Conservation (phyloP, 2,329 filamentous ascomycete genomes). For the Fusarium fujikuroi region DNA sequence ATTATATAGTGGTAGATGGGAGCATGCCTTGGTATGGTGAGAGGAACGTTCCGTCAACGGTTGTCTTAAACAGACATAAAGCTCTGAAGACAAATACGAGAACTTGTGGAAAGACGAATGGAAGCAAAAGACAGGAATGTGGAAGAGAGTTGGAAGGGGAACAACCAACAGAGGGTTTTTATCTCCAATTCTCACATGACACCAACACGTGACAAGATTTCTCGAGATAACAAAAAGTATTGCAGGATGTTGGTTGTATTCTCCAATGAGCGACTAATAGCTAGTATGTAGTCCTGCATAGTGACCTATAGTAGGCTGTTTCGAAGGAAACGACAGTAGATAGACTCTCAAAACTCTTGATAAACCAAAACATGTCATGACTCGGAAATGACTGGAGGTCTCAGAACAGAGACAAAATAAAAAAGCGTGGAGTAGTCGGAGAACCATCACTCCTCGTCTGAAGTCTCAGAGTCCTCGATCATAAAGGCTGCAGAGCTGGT, state of each 20-base stretch:
- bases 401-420: conserved; percentile 7
- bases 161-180: background rate
- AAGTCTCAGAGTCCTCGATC: conserved; percentile 53
- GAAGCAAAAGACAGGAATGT: background rate
- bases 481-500: conserved; percentile 61
- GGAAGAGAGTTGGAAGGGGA: background rate
- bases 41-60: background rate
- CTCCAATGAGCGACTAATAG: conserved; percentile 17
- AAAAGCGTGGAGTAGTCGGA: background rate
- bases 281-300: conserved; percentile 5
- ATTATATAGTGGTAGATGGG: background rate
- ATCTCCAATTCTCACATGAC: background rate
- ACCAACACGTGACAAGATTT: conserved; percentile 1
- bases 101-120: background rate
- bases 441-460: conserved; percentile 23
- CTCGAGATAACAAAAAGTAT: conserved; percentile 3
- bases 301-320: background rate
- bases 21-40: background rate
- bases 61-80: background rate
- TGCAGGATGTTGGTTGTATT: conserved; percentile 13
- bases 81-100: background rate
- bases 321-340: conserved; percentile 6
- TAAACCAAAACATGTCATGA: conserved; percentile 10
- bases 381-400: conserved; percentile 26
- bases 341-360: background rate